Percentiles rank a stretch among this genome's conserved stretches.
Conservation (phyloP, 176 grass and related monocot genomes). For the Alloteropsis semialata region DNA sequence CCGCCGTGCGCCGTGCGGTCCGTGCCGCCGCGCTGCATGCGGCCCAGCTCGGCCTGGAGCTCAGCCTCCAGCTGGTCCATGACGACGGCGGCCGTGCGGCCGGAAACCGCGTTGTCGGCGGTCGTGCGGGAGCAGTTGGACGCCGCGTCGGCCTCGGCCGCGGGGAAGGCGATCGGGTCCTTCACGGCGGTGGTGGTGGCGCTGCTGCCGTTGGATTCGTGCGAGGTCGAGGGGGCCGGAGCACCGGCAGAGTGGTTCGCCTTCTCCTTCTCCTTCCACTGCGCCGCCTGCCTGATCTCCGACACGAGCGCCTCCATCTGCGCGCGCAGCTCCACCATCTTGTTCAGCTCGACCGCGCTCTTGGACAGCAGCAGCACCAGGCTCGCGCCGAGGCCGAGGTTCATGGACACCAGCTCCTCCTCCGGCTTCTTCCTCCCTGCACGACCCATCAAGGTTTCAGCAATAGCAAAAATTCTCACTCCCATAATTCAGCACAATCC, state of each 20-base stretch:
- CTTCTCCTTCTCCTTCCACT: conserved; percentile 17
- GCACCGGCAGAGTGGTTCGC: not conserved
- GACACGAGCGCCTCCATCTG: conserved; percentile 78
- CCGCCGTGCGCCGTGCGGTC: not conserved
- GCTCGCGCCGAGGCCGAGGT: conserved; percentile 70
- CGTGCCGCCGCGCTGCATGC: conserved; percentile 21
- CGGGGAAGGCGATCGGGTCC: conserved; percentile 37
- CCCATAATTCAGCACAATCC: not conserved
- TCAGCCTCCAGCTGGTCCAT: conserved; percentile 75
- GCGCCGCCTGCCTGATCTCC: conserved; percentile 54
- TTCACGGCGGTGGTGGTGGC: conserved; percentile 28
- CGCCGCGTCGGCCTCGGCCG: conserved; percentile 23
- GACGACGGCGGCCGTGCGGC: conserved; percentile 16
- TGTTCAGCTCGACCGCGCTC: conserved; percentile 77
- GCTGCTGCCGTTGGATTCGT: conserved; percentile 26
- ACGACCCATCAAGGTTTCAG: not conserved
- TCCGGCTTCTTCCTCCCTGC: conserved; percentile 78
- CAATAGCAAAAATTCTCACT: no score
- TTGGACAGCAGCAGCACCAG: conserved; percentile 76
- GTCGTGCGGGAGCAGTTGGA: conserved; percentile 34
- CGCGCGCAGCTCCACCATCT: conserved; percentile 71
- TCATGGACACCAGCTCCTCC: conserved; percentile 64
- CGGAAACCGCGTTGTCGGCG: not conserved
- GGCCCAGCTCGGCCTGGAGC: conserved; percentile 57
- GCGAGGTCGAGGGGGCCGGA: not conserved